phyloP scores from a whole-genome alignment of 805 yeast species.

The Komagataella mondaviorum region DNA sequence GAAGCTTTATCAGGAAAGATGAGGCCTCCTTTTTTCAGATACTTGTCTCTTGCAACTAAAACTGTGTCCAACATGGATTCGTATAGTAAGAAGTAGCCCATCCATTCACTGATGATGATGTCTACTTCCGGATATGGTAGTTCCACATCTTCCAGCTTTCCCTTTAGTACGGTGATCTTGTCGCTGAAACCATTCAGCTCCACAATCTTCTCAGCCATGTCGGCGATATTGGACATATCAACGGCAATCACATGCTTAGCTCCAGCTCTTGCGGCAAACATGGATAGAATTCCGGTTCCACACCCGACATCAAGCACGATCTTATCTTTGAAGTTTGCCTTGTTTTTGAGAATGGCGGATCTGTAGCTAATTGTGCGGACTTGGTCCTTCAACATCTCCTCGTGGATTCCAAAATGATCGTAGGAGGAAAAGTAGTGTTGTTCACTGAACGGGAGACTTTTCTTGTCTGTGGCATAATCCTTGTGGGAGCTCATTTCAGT shows the following conservation, averaged over 20 bases:
- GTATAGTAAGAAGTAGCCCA: conserved; percentile 93
- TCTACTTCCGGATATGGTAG: conserved; percentile 85
- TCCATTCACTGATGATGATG: conserved; percentile 95
- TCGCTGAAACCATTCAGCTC: conserved; percentile 73
- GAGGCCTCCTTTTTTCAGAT: conserved; percentile 70
- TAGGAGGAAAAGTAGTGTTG: conserved; percentile 93
- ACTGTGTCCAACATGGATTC: conserved; percentile 98
- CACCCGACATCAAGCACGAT: conserved; percentile 96
- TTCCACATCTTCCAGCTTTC: conserved; percentile 85
- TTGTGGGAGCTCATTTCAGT: not conserved
- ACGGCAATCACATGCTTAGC: conserved; percentile 97
- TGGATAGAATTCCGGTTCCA: conserved; percentile 94
- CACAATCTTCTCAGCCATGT: conserved; percentile 86
- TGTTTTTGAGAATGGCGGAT: conserved; percentile 83
- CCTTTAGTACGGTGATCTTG: conserved; percentile 78
- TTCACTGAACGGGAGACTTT: conserved; percentile 54
- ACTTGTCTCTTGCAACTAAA: conserved; percentile 83
- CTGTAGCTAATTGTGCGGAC: conserved; percentile 87
- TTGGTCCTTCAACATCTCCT: conserved; percentile 95
- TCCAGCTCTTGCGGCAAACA: conserved; percentile 98
- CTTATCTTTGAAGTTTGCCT: conserved; percentile 81
- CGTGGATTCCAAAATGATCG: conserved; percentile 96
- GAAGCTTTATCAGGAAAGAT: conserved; percentile 92
- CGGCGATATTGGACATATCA: conserved; percentile 93
- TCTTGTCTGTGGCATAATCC: conserved; percentile 55